Base-by-base conservation (phyloP, 495 filamentous ascomycete species). In the Penicillium roqueforti region DNA sequence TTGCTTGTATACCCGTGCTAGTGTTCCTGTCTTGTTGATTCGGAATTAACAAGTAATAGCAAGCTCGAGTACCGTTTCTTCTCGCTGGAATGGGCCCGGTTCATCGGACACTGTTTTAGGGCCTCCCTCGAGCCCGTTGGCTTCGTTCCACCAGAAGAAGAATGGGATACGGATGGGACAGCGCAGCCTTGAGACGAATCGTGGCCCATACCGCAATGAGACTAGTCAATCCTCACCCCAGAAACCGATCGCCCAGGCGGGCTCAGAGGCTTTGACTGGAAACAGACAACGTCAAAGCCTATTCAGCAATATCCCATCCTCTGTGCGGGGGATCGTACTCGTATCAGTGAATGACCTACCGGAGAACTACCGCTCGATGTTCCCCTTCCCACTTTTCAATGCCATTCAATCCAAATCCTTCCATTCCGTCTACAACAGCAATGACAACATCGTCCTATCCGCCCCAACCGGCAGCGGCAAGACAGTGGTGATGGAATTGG, bases 381-480 rank as follows among this genome's bases (percentile, higher is more conserved):
- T 96, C 62, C 79, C 82, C 6, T 96, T 88, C 58, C 83, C 84
- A 1, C 63, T 92, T 0, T 92, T 98, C 73, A 98, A 98, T 56
- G 91, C 88, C 13, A 80, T 96, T 1, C 93, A 98, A 63, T 97
- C 92, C 0, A 91, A 87, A 63, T 93, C 87, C 58, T 97, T 95
- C 56, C 61, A 80, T 0, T 59, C 81, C 1, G 80, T 89, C 1
- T 97, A 91, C 68, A 71, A 79, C 4, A 80, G 81, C 6, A 81
- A 86, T 59, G 84, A 95, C 65, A 98, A 97, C 56, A 70, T 97
- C 8, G 90, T 97, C 1, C 76, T 97, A 22, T 85, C 92, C 6
- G 87, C 93, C 14, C 93, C 93, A 0, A 98, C 93, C 0, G 92
- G 92, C 10, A 92, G 91, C 62, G 93, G 93, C 6, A 98, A 98